Conservation (phyloP, 306 rosid species). For the Acacia crassicarpa region DNA sequence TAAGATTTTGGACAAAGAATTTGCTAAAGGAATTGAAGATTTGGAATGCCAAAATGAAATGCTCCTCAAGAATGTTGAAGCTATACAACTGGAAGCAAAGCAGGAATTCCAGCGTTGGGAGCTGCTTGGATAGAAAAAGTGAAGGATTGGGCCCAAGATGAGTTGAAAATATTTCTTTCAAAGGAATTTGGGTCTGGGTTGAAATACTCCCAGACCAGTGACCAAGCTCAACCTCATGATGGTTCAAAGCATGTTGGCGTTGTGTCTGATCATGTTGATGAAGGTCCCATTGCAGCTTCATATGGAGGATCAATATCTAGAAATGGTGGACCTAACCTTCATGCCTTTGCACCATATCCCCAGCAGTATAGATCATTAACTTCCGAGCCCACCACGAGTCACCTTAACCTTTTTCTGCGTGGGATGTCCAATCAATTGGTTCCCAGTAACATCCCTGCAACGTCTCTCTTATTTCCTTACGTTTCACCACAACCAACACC, state of each 20-base stretch:
- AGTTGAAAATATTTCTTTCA: not conserved
- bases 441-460: not conserved
- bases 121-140: not conserved
- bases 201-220: not conserved
- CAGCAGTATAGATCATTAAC: not conserved
- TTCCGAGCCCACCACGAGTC: not conserved
- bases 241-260: not conserved
- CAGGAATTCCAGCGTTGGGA: not conserved
- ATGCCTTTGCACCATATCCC: not conserved
- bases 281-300: not conserved
- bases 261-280: not conserved
- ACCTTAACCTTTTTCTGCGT: not conserved
- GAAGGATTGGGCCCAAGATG: not conserved
- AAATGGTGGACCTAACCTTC: not conserved
- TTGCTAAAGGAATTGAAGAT: not conserved
- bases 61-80: not conserved
- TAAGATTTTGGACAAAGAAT: not conserved
- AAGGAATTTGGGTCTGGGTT: not conserved
- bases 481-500: conserved; percentile 11
- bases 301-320: not conserved
- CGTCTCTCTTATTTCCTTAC: conserved; percentile 34
- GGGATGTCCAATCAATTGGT: not conserved
- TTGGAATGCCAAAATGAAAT: not conserved
- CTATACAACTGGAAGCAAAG: not conserved
- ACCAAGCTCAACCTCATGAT: not conserved